phyloP scores from a whole-genome alignment of 1,139 yeast species.

The Suhomyces anneliseae region DNA sequence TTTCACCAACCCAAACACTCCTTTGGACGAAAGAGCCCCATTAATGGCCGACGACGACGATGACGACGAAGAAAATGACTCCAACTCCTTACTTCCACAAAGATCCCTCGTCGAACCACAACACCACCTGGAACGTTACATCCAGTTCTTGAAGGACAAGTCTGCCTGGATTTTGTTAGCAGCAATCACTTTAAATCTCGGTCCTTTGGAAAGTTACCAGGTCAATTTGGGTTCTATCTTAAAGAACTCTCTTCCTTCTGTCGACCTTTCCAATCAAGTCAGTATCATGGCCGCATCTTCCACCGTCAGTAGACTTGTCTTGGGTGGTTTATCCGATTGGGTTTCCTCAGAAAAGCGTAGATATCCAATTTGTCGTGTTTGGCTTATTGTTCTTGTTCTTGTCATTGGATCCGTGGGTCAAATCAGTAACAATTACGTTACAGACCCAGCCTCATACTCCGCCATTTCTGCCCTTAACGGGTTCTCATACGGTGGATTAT shows the following conservation, averaged over 20 bases:
- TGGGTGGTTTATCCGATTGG: conserved; percentile 70
- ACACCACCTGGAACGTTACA: conserved; percentile 50
- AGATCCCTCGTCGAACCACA: conserved; percentile 40
- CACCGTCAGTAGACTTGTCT: conserved; percentile 49
- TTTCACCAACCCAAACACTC: conserved; percentile 19
- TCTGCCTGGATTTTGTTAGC: conserved; percentile 64
- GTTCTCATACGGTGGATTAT: conserved; percentile 75
- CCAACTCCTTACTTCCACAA: conserved; percentile 20
- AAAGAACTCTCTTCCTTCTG: conserved; percentile 23
- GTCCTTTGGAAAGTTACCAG: conserved; percentile 86
- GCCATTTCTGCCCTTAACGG: conserved; percentile 62
- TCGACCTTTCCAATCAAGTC: conserved; percentile 52
- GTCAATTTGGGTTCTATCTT: conserved; percentile 79
- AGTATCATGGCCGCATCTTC: conserved; percentile 42
- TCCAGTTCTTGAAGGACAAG: conserved; percentile 56
- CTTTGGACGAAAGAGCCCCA: conserved; percentile 25
- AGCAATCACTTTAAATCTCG: conserved; percentile 68
- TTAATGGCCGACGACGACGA: conserved; percentile 17
- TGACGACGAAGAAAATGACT: conserved; percentile 12
- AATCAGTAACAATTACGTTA: conserved; percentile 12
- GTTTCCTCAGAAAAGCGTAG: conserved; percentile 28
- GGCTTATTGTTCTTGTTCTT: conserved; percentile 44
- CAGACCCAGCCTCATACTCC: conserved; percentile 21
- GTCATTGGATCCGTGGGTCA: conserved; percentile 49
- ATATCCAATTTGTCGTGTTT: conserved; percentile 38